Evolutionary conservation across 768 basidiomycete species (phyloP).

Genomic region (Phanerochaete carnosa): DNA sequence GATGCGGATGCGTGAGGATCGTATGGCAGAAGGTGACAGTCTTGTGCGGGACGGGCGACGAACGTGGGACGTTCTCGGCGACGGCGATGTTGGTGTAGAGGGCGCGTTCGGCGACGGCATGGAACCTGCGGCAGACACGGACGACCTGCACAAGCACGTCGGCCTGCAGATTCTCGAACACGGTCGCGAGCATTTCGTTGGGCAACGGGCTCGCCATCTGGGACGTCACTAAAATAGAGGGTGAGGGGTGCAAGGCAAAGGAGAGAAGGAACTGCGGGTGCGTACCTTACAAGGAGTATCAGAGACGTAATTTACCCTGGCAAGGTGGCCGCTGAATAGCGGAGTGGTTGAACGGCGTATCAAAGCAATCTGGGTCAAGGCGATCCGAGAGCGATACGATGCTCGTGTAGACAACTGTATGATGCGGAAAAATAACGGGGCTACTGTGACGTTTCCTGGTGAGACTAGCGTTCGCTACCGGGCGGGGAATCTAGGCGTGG

Average conservation of each 20-base stretch:
- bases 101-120: conserved; percentile 52
- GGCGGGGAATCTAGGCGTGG: neutral
- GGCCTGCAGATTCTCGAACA: conserved; percentile 36
- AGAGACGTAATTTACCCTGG: neutral
- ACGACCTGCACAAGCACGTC: conserved; percentile 37
- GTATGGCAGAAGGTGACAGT: conserved; percentile 53
- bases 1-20: conserved; percentile 42
- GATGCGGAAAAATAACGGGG: conserved; percentile 18
- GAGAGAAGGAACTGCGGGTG: neutral
- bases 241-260: conserved; percentile 1
- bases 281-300: neutral
- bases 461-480: conserved; percentile 4
- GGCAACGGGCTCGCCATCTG: conserved; percentile 33
- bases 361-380: conserved; percentile 3
- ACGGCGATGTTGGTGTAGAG: conserved; percentile 54
- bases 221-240: neutral
- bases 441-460: conserved; percentile 9
- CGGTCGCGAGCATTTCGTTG: conserved; percentile 52
- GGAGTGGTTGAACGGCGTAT: neutral
- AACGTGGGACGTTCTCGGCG: conserved; percentile 41
- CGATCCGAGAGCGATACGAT: conserved; percentile 17
- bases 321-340: neutral
- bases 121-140: conserved; percentile 40
- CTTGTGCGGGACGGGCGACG: conserved; percentile 33
- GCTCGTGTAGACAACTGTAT: conserved; percentile 2